phyloP scores from a whole-genome alignment of 306 rosid genomes.

The Hippophae gyantsensis region DNA sequence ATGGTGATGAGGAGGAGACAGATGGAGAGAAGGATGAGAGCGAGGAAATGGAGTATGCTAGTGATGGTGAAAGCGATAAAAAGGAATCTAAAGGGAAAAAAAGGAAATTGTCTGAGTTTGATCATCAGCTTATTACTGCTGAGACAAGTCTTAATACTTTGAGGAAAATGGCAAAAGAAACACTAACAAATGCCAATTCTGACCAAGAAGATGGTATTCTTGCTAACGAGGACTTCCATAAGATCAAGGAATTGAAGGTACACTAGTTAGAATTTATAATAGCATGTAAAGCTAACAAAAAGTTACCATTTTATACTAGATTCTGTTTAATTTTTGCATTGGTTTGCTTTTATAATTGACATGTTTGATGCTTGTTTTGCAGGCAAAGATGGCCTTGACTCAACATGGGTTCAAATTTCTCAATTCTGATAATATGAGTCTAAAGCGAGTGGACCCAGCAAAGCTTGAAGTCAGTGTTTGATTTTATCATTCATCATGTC shows the following conservation, averaged over 20 bases:
- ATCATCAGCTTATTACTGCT: constrained; percentile 42
- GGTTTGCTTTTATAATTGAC: background rate
- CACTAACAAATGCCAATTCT: constrained; percentile 8
- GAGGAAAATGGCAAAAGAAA: constrained; percentile 50
- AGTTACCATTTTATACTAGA: background rate
- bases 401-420: constrained; percentile 63
- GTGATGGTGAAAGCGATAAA: constrained; percentile 22
- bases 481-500: background rate
- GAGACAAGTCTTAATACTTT: constrained; percentile 81
- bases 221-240: constrained; percentile 74
- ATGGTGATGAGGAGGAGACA: constrained; percentile 20
- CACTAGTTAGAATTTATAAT: background rate
- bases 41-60: constrained; percentile 25
- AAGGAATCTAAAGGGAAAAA: constrained; percentile 36
- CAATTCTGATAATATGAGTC: constrained; percentile 47
- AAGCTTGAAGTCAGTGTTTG: constrained; percentile 62
- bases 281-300: background rate
- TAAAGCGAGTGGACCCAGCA: constrained; percentile 63
- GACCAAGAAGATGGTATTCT: constrained; percentile 64
- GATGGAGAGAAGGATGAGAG: constrained; percentile 27
- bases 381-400: constrained; percentile 59
- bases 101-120: constrained; percentile 57
- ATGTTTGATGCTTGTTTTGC: constrained; percentile 16
- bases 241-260: constrained; percentile 69
- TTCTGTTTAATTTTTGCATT: background rate